Evolutionary conservation across 2,329 filamentous ascomycete genomes (phyloP), one percentile per base, ranked within the genome.

Genomic region (Graphiopsis chlorocephala): DNA sequence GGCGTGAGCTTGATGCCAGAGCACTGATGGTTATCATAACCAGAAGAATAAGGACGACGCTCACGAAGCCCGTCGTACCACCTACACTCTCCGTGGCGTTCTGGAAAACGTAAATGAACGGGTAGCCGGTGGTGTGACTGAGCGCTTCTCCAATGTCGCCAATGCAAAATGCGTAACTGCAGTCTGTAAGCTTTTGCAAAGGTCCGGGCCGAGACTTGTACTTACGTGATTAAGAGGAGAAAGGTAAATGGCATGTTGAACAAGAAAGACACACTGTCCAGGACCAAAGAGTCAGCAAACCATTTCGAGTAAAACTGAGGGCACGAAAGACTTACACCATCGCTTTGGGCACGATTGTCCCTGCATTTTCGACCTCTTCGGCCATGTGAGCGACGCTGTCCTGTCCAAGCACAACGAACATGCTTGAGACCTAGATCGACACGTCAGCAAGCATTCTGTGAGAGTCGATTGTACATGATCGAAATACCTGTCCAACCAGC

Each of bases 381-480:
- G 78, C 71, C 71, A 82, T 78, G 64, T 81, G 77, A 2, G 77
- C 77, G 23, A 78, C 76, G 11, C 77, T 76, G 65, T 81, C 79
- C 47, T 61, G 70, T 7, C 71, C 69, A 1, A 71, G 63, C 7
- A 71, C 66, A n/a, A 70, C 67, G 52, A 74, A 75, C 65, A 73
- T 69, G 8, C 64, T 67, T 6, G 67, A 57, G 2, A 63, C 61
- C 50, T 63, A n/a, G n/a, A 1, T 8, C 12, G 4, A 23, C 15
- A 3, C 35, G 58, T 61, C 20, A 61, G 58, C 42, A 17, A 17
- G 8, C 64, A 47, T 38, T 65, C 67, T 26, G 64, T 63, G 15
- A 29, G 8, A 2, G 8, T 26, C 64, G 68, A 53, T 73, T 73
- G 1, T 75, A 75, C 10, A 78, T 67, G 59, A 80, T 78, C 25